Percentiles rank a stretch among this genome's conserved stretches.
Evolutionary conservation across 306 rosid genomes (phyloP).

Genomic region (Mimosa bimucronata): DNA sequence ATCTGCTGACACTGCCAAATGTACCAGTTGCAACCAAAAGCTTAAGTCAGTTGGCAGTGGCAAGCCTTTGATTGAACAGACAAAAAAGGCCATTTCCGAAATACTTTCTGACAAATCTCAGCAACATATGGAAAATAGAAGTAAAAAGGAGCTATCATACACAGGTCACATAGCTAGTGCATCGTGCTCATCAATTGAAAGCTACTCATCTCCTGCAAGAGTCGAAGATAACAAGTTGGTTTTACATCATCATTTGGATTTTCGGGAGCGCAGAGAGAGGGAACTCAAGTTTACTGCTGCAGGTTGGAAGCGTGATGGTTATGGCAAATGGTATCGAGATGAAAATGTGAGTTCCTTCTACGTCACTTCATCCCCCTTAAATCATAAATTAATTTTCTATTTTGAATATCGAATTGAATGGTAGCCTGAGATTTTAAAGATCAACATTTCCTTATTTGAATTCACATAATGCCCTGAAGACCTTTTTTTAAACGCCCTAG

Average conservation of each 20-base stretch:
- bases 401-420: neutral
- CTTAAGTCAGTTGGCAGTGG: conserved; percentile 8
- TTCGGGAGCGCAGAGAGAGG: conserved; percentile 42
- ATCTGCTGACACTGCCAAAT: conserved; percentile 30
- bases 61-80: conserved; percentile 38
- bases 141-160: conserved; percentile 14
- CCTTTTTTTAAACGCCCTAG: neutral
- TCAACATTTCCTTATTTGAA: conserved; percentile 7
- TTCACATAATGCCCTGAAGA: neutral
- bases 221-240: conserved; percentile 27
- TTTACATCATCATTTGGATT: conserved; percentile 35
- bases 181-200: conserved; percentile 19
- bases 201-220: neutral
- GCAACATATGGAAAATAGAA: conserved; percentile 23
- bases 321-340: conserved; percentile 51
- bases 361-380: neutral
- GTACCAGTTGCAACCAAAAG: conserved; percentile 34
- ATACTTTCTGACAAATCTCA: conserved; percentile 23
- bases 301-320: conserved; percentile 54
- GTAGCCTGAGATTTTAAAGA: conserved; percentile 1
- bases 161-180: conserved; percentile 21
- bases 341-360: conserved; percentile 42
- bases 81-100: conserved; percentile 37
- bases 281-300: conserved; percentile 53
- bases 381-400: neutral